Evolutionary conservation across 1,284 basidiomycete genomes (phyloP).

Genomic region (Coriolopsis trogii): DNA sequence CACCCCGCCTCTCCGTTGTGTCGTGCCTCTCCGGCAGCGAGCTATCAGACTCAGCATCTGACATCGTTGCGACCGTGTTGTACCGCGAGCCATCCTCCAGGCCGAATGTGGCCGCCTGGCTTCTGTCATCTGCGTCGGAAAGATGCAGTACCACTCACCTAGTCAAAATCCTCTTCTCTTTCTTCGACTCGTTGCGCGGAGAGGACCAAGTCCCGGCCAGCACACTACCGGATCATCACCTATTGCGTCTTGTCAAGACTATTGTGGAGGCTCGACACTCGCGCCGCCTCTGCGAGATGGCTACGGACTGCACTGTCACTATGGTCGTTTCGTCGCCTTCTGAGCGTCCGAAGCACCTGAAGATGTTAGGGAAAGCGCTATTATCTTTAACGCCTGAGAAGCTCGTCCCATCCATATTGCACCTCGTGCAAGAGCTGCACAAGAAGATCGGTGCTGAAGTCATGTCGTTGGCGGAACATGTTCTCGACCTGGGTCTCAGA

Average conservation of each 20-base stretch:
- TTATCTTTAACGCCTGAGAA: conserved; percentile 10
- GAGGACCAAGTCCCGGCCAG: background rate
- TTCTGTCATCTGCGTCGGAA: conserved; percentile 28
- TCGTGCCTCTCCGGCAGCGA: conserved; percentile 39
- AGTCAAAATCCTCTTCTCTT: conserved; percentile 16
- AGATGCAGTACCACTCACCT: conserved; percentile 32
- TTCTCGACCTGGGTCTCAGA: conserved; percentile 50
- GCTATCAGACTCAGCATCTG: conserved; percentile 46
- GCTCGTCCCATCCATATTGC: conserved; percentile 16
- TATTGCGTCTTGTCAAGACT: conserved; percentile 21
- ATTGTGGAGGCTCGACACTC: conserved; percentile 11
- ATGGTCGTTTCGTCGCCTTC: conserved; percentile 17
- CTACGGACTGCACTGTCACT: conserved; percentile 13
- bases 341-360: conserved; percentile 19
- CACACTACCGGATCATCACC: conserved; percentile 13
- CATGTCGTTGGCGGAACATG: conserved; percentile 27
- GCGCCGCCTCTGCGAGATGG: conserved; percentile 13
- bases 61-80: conserved; percentile 44
- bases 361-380: conserved; percentile 15
- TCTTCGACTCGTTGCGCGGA: conserved; percentile 19
- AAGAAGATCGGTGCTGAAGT: conserved; percentile 5
- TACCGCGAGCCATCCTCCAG: conserved; percentile 38
- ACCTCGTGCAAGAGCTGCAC: background rate
- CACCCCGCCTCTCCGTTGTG: conserved; percentile 20
- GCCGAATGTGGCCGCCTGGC: conserved; percentile 31